Percentiles rank a stretch among this genome's conserved stretches.
phyloP scores from a whole-genome alignment of 106 monocot genomes.

The Dioscorea zingiberensis region DNA sequence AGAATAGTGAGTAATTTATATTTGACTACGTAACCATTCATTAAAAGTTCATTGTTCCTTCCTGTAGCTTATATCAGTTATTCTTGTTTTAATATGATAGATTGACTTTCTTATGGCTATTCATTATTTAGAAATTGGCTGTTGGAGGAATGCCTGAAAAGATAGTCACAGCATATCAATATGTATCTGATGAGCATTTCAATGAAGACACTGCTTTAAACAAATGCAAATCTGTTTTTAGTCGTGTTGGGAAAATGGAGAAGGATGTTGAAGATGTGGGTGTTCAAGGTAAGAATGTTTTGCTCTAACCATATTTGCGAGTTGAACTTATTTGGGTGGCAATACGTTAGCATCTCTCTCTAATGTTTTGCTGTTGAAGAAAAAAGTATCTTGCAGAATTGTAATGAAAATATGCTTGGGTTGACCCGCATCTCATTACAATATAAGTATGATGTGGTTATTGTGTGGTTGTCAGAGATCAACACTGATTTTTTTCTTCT shows the following conservation, averaged over 20 bases:
- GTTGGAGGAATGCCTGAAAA: conserved; percentile 96
- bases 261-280: conserved; percentile 57
- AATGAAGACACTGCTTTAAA: conserved; percentile 73
- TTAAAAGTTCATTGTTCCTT: too few species aligned
- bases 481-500: too few species aligned
- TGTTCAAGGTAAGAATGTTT: conserved; percentile 41
- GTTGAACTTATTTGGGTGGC: too few species aligned
- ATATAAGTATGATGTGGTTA: too few species aligned
- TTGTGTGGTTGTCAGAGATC: too few species aligned
- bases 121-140: conserved; percentile 70
- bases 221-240: conserved; percentile 62
- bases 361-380: too few species aligned
- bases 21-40: neutral
- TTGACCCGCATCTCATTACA: too few species aligned
- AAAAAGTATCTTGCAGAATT: too few species aligned
- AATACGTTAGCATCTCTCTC: too few species aligned
- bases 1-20: conserved; percentile 64
- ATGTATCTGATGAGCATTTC: conserved; percentile 64
- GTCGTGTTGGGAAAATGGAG: conserved; percentile 50
- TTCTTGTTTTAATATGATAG: neutral
- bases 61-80: too few species aligned
- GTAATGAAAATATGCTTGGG: too few species aligned
- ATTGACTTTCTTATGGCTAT: neutral
- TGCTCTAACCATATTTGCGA: neutral
- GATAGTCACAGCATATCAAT: conserved; percentile 83